These are phyloP conservation scores for Panaeolus papilionaceus DNA, from an alignment of 768 basidiomycete species.

Conservation along the genomic window DNA sequence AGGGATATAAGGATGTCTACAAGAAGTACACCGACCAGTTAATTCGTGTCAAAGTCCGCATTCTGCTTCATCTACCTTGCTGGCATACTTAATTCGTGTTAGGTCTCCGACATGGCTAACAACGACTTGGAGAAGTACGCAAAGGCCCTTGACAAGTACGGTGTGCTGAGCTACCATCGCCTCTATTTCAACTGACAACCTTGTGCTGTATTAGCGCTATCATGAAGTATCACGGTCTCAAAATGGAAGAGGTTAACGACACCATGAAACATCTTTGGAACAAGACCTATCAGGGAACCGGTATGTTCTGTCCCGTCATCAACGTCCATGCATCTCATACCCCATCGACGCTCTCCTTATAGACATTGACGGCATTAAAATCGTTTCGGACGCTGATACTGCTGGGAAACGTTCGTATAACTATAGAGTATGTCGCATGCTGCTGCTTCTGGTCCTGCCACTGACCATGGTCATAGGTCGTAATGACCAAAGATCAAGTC, in stretches of 20 bases:
- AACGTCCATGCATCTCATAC: conserved; percentile 17
- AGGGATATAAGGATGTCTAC: conserved; percentile 87
- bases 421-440: conserved; percentile 74
- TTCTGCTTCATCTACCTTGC: not conserved
- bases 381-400: conserved; percentile 90
- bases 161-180: conserved; percentile 15
- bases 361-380: conserved; percentile 99
- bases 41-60: conserved; percentile 87
- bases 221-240: conserved; percentile 96
- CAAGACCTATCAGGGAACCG: conserved; percentile 98
- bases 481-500: conserved; percentile 99
- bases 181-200: not conserved
- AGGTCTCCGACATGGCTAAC: conserved; percentile 99
- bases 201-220: conserved; percentile 71
- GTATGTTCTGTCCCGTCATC: conserved; percentile 45
- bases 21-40: conserved; percentile 90
- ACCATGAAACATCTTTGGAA: conserved; percentile 98
- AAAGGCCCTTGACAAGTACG: conserved; percentile 95
- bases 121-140: conserved; percentile 97
- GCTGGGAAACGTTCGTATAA: conserved; percentile 95
- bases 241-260: conserved; percentile 99
- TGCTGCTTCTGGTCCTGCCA: conserved; percentile 17
- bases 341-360: conserved; percentile 21
- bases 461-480: conserved; percentile 64
- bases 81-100: conserved; percentile 8